Base-by-base conservation (phyloP, 768 basidiomycete species). In the Leccinellum rugosiceps region DNA sequence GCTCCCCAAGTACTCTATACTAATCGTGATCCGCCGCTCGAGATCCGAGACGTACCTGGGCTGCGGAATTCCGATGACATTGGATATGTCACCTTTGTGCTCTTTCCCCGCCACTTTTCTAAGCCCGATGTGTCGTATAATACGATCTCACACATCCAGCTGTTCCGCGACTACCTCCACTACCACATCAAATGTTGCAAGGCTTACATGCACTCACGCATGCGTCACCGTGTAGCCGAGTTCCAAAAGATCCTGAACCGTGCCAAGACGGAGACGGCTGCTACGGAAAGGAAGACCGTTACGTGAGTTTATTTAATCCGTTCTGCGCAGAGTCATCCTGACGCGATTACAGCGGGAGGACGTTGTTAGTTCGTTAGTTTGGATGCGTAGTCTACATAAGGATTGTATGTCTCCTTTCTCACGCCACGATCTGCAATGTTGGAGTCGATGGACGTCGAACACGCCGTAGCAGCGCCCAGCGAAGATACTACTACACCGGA, bases 181-280 rank as follows among this genome's bases (percentile, higher is more conserved):
- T 98, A 98, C 74, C 96, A 98, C 70, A 97, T 99, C 82, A 98
- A 96, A 68, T 95, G 94, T 71, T 94, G 89, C 52, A 98, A 98
- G 74, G 97, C 96, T 0, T 98, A 99, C 76, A 96, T 99, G 93
- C 96, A 98, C 75, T 95, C 93, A 3, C 81, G 97, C 46, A 95
- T 98, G 94, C 81, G 97, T 58, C 81, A 88, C 65, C 86, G 97
- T 10, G 97, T 97, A 13, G 84, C 90, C 1, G 93, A 97, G 74
- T 98, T 99, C 80, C 90, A 93, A 75, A 94, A 94, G 74, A 86
- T 99, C 52, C 75, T 99, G 68, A 98, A 98, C 69, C 79, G 97
- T 51, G 95, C 97, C 8, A 98, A 98, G 82, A 89, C 91, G 25
- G 97, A 98, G 73, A 85, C 83, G 6, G 87, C 85, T 3, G 83